Base-by-base conservation (phyloP, 768 basidiomycete genomes). In the Chalciporus chontae region DNA sequence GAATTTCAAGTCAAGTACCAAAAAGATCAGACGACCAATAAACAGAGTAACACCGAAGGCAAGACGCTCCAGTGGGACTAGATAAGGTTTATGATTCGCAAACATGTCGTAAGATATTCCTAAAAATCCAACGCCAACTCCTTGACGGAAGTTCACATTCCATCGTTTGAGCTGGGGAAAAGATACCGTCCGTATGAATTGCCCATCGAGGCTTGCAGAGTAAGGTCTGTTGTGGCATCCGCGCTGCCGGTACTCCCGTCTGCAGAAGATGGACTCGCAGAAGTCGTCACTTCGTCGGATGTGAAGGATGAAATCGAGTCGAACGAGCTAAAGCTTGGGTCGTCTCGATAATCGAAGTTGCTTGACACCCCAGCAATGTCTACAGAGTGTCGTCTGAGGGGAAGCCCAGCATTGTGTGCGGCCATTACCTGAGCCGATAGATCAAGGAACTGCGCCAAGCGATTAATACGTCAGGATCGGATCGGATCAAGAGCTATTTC, bases 341-440 rank as follows among this genome's bases (percentile, higher is more conserved):
- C 34, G 18, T 17, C 27, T 19, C 23, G 24, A 32, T 58, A 58
- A 0, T 40, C 52, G 34, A 40, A n/a, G 26, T 45, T 40, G n/a
- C 55, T 43, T 18, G 58, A 52, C 43, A 55, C 46, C 17, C 55
- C 57, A 5, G 48, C 53, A 4, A 60, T 6, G 43, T 67, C 66
- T 0, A 66, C 67, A 0, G 66, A 68, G 47, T 68, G 66, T 13
- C 68, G 66, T n/a, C 68, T 54, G 27, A 62, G 57, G 8, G 66
- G 68, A 34, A 62, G 56, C 5, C 55, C 55, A 2, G 59, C 48
- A 9, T 27, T 48, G 13, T 69, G 63, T 32, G 58, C 54, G 21
- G 48, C 55, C 55, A 64, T 62, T 19, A 69, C 66, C 45, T 68
- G 55, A 4, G 32, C 18, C 0, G 66, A 68, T 11, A 68, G 18